Percentiles rank a stretch among this genome's conserved stretches.
These are phyloP conservation scores for Ophiocordyceps camponoti-leonardi DNA, from an alignment of 2,329 filamentous ascomycete species.

Conservation along the genomic window DNA sequence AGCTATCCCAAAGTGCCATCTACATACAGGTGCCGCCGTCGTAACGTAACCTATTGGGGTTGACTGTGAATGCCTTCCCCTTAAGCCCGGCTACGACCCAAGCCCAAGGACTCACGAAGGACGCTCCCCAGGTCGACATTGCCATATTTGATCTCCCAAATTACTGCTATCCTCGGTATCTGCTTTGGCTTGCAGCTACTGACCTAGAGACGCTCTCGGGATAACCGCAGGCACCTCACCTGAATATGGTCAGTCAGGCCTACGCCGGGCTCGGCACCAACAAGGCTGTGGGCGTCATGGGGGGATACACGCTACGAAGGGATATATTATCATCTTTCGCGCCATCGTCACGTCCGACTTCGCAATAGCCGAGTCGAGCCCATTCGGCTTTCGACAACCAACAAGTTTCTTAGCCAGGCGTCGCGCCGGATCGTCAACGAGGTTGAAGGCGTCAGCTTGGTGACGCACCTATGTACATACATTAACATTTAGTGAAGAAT, in stretches of 20 bases:
- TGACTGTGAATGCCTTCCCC: too few relatives aligned
- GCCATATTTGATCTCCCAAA: conserved; percentile 19
- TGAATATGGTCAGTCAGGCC: conserved; percentile 10
- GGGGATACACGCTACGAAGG: conserved; percentile 13
- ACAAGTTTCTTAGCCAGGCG: conserved; percentile 45
- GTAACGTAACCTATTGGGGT: too few relatives aligned
- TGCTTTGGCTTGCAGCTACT: conserved; percentile 30
- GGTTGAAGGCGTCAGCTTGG: conserved; percentile 53
- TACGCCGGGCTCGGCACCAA: conserved; percentile 10
- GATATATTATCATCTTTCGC: conserved; percentile 11
- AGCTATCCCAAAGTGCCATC: too few relatives aligned
- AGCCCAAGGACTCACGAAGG: too few relatives aligned
- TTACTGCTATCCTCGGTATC: conserved; percentile 12
- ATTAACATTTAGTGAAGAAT: too few relatives aligned
- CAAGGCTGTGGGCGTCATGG: conserved; percentile 5
- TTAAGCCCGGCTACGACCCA: too few relatives aligned
- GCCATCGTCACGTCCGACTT: conserved; percentile 3
- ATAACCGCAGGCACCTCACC: conserved; percentile 5
- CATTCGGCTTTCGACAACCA: conserved; percentile 49
- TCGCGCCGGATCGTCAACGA: conserved; percentile 48
- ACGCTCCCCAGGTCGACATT: conserved; percentile 71
- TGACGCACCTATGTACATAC: too few relatives aligned
- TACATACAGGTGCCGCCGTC: too few relatives aligned
- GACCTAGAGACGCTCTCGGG: conserved; percentile 34
- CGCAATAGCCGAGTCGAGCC: conserved; percentile 41